Percentiles rank a stretch among this genome's conserved stretches.
Conservation (phyloP, 1,284 basidiomycete genomes). For the Butyriboletus regius region DNA sequence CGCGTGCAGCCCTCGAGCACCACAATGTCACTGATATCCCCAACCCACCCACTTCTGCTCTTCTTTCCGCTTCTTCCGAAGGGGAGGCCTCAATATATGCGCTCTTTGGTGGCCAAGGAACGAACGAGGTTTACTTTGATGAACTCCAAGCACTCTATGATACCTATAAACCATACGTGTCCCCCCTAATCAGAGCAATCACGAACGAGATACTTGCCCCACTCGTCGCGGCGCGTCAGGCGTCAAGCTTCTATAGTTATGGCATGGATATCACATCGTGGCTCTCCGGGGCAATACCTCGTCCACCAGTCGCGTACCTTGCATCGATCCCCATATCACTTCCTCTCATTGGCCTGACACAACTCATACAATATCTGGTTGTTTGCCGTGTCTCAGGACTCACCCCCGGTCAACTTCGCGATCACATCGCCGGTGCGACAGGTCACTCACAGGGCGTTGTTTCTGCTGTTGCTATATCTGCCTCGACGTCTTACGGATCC, state of each 20-base stretch:
- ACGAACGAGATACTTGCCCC: slow-evolving; percentile 66
- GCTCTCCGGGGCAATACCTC: slow-evolving; percentile 65
- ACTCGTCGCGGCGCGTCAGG: slow-evolving; percentile 59
- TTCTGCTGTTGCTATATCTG: slow-evolving; percentile 80
- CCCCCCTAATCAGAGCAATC: slow-evolving; percentile 59
- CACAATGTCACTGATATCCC: slow-evolving; percentile 56
- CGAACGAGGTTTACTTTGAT: slow-evolving; percentile 96
- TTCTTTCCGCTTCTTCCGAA: slow-evolving; percentile 64
- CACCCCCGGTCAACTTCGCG: slow-evolving; percentile 73
- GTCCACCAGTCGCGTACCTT: slow-evolving; percentile 80
- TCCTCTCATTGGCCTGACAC: slow-evolving; percentile 91
- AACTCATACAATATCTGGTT: slow-evolving; percentile 87
- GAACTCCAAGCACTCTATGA: slow-evolving; percentile 89
- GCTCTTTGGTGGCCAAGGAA: slow-evolving; percentile 96
- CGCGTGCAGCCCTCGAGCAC: slow-evolving; percentile 66
- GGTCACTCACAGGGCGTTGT: slow-evolving; percentile 97
- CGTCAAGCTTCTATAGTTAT: slow-evolving; percentile 66
- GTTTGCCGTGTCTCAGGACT: slow-evolving; percentile 69
- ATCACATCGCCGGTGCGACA: slow-evolving; percentile 76
- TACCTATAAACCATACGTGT: slow-evolving; percentile 81
- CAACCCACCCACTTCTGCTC: slow-evolving; percentile 60
- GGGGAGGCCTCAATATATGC: slow-evolving; percentile 81
- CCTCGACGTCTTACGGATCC: slow-evolving; percentile 69
- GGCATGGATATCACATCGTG: slow-evolving; percentile 80
- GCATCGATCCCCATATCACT: slow-evolving; percentile 93